phyloP scores from a whole-genome alignment of 768 basidiomycete genomes.

The Amanita exitialis region DNA sequence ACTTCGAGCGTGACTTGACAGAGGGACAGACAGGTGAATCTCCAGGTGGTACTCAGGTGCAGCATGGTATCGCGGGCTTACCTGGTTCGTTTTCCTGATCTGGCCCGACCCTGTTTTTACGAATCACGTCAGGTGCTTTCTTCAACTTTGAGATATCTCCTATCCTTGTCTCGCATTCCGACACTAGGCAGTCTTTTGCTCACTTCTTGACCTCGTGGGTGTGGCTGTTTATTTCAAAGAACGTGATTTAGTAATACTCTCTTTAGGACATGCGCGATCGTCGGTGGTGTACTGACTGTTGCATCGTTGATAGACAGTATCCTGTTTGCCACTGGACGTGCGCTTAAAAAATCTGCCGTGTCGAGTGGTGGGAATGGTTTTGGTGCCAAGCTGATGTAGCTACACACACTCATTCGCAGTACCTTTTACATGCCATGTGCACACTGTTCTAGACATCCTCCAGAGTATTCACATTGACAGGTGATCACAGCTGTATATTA shows the following conservation, averaged over 20 bases:
- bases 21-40: constrained; percentile 50
- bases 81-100: constrained; percentile 32
- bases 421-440: constrained; percentile 4
- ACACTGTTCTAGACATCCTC: neutral
- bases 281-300: constrained; percentile 94
- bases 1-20: constrained; percentile 87
- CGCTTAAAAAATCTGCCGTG: constrained; percentile 50
- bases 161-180: constrained; percentile 86
- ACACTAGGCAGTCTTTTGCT: constrained; percentile 89
- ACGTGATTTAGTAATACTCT: neutral
- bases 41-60: constrained; percentile 55
- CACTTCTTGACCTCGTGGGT: constrained; percentile 96
- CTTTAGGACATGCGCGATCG: constrained; percentile 86
- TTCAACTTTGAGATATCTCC: constrained; percentile 97
- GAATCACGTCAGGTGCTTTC: constrained; percentile 48
- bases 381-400: constrained; percentile 37
- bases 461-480: neutral
- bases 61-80: constrained; percentile 65
- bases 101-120: neutral
- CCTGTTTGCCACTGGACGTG: constrained; percentile 73
- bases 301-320: constrained; percentile 82
- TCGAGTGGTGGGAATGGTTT: constrained; percentile 19
- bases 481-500: neutral
- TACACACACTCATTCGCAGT: neutral
- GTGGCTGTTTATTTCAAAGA: neutral